Evolutionary conservation across 139 green algal species (phyloP).

Genomic region (Coccomyxa sp.): DNA sequence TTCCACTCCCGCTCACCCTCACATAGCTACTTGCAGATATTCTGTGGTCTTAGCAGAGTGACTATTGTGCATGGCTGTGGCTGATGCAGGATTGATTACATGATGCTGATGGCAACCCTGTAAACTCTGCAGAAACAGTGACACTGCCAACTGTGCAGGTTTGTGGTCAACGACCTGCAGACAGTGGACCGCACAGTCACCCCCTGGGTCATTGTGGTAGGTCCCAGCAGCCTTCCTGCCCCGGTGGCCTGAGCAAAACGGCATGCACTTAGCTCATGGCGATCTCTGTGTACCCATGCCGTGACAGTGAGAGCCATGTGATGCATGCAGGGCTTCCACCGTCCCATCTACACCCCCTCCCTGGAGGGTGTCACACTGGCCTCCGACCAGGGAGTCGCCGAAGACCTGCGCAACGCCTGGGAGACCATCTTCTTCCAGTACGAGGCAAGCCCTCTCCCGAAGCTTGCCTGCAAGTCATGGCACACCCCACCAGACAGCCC

Average conservation of each 20-base stretch:
- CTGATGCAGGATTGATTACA: not conserved
- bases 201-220: conserved; percentile 51
- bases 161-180: conserved; percentile 29
- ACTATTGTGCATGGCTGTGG: not conserved
- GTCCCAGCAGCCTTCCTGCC: no score
- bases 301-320: not conserved
- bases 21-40: not conserved
- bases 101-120: not conserved
- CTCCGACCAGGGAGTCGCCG: conserved; percentile 41
- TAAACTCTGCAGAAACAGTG: not conserved
- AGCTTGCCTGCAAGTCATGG: not conserved
- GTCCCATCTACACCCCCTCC: conserved; percentile 58
- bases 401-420: conserved; percentile 5
- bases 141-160: conserved; percentile 3
- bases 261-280: not conserved
- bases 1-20: not conserved
- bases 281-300: not conserved
- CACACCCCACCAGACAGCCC: not conserved
- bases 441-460: not conserved
- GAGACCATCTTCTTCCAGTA: conserved; percentile 10
- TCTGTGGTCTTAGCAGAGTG: not conserved
- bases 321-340: not conserved
- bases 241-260: no score
- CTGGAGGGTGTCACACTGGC: conserved; percentile 20
- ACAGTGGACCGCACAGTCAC: conserved; percentile 39